Evolutionary conservation across 2,329 filamentous ascomycete genomes (phyloP), one percentile per base, ranked within the genome.

Genomic region (Ceratocystis lukuohia): DNA sequence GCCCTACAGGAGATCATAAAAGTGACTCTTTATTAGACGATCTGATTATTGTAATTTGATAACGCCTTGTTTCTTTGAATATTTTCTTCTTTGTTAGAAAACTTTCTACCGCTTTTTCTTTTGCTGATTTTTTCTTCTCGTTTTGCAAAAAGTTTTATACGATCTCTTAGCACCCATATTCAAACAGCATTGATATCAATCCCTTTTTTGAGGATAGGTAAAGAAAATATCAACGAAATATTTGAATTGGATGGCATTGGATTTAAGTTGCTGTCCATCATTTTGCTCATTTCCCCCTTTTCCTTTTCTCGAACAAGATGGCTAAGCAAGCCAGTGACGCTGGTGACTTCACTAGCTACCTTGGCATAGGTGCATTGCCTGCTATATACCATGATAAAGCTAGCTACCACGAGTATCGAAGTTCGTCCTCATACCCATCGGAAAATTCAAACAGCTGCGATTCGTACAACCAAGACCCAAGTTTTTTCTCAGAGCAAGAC

Each of bases 311-410:
- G 56, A 59, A 59, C 17, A 22, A 10, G 10, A 59, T 59, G 56
- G 37, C 56, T 8, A 59, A 59, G 10, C 56, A 59, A n/a, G 7
- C 28, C 5, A 20, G 12, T 10, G 17, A 59, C 5, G 5, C 15
- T 2, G 28, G 28, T 7, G 8, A 37, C 17, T 59, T 59, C 28
- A 17, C 28, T 3, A 17, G 30, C 30, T 59, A 59, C 17, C 12
- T n/a, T n/a, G 8, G 25, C 15, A 37, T 37, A n/a, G 17, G 56
- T 5, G 17, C 6, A 7, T n/a, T 37, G 25, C 15, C 56, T 59
- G 56, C 10, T 59, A 59, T 59, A 59, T 59, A 59, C 33, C 56
- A 37, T 28, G 56, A 59, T n/a, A 59, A 8, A 59, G 6, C 28
- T 8, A 59, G 30, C 15, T n/a, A 59, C n/a, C 56, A 37, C 5